Evolutionary conservation across 2,329 filamentous ascomycete genomes (phyloP), one percentile per base, ranked within the genome.

Genomic region (Pseudocercospora pini-densiflorae): DNA sequence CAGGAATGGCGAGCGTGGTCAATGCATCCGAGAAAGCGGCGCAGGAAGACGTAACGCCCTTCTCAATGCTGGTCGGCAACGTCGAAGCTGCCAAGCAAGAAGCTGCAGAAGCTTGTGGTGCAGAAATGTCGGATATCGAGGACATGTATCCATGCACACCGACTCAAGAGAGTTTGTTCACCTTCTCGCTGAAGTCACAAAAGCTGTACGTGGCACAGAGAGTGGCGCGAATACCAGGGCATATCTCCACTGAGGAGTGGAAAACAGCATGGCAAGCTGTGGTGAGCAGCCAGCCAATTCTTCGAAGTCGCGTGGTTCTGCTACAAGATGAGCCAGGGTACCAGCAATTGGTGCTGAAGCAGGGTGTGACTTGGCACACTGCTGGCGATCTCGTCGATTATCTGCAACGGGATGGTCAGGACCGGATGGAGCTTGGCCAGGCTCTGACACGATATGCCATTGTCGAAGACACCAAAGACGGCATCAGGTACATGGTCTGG

Each of bases 161-260:
- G 16, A 40, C 62, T 31, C 66, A 68, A 23, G 75, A 71, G 29
- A 54, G 59, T 40, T 55, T 88, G 1, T 83, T 88, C 78, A 83
- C 85, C 0, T 74, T 87, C 5, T 84, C 85, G 2, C 79, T 81
- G 64, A 85, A 84, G 71, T 78, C 83, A 21, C 79, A 80, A 36
- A 85, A 84, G 45, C 82, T 83, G 0, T 88, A 87, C 45, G 80
- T 88, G 2, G 84, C 83, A 1, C 84, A 84, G 24, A 53, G 60
- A 19, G 59, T 59, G 16, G 49, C 49, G 12, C 23, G 49, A 10
- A 40, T 68, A 16, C 43, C 21, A 3, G 31, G 62, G 5, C 21
- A 43, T 7, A 21, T 24, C 6, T 58, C 77, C 1, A 74, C 80
- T 54, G 74, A 75, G 9, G 71, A 79, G 1, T 74, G 80, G 45